Evolutionary conservation across 805 yeast species (phyloP), one percentile per base, ranked within the genome.

Genomic region (Kuraishia cidri): DNA sequence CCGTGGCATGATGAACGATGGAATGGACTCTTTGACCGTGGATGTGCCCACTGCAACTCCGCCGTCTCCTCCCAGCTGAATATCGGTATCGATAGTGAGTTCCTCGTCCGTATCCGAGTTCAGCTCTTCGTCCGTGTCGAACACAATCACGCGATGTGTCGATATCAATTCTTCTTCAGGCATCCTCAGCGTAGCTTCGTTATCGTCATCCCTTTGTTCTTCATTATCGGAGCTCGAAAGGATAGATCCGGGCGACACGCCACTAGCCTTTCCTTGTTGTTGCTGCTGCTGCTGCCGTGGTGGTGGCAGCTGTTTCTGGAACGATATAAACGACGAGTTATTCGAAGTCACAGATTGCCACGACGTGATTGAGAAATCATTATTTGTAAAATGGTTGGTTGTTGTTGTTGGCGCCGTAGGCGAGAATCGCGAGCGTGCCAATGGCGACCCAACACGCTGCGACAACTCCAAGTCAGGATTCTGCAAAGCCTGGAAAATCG

Each of bases 1-100:
- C 24, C 52, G 43, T 1, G 64, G 64, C 64, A 58, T 58, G 12
- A 57, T 53, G 40, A 58, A 58, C 1, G 60, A 54, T 3, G 62
- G 60, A 9, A 45, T 41, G 16, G 35, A 30, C 25, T 38, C 35
- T 11, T 29, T 29, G 6, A 50, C 45, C 2, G 54, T 45, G 12
- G 59, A 45, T 9, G 53, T 39, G 27, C n/a, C n/a, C n/a, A n/a
- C n/a, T n/a, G n/a, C n/a, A n/a, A n/a, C n/a, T n/a, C n/a, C 18
- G 8, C 12, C 27, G 29, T 12, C 9, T 8, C n/a, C n/a, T n/a
- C n/a, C n/a, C n/a, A n/a, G n/a, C n/a, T n/a, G n/a, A n/a, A n/a
- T n/a, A n/a, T n/a, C n/a, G n/a, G n/a, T n/a, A n/a, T n/a, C n/a
- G n/a, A n/a, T n/a, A n/a, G n/a, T n/a, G n/a, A n/a, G n/a, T n/a